phyloP scores from a whole-genome alignment of 2,329 filamentous ascomycete genomes.

The Aspergillus jensenii region DNA sequence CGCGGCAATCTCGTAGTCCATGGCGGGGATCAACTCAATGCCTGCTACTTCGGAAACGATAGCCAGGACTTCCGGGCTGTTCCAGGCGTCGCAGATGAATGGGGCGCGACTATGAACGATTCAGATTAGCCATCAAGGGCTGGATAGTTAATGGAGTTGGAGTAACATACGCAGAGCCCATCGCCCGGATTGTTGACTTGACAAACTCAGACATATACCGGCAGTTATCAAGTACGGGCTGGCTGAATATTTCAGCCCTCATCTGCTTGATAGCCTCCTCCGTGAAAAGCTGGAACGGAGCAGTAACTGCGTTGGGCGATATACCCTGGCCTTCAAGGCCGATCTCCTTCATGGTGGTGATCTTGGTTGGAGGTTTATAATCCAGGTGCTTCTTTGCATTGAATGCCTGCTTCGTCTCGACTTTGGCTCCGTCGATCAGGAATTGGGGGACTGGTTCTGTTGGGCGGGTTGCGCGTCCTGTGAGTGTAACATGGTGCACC shows the following conservation, averaged over 20 bases:
- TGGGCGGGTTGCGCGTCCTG: no score
- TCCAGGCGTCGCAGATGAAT: constrained; percentile 65
- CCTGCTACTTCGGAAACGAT: constrained; percentile 56
- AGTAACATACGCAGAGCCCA: no score
- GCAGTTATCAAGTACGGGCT: constrained; percentile 57
- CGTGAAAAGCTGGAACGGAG: constrained; percentile 65
- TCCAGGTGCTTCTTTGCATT: constrained; percentile 50
- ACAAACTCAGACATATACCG: constrained; percentile 61
- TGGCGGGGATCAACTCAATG: constrained; percentile 54
- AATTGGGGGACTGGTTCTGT: no score
- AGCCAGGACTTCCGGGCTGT: constrained; percentile 49
- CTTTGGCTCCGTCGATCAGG: no score
- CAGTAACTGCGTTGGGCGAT: constrained; percentile 63
- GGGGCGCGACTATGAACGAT: constrained; percentile 54
- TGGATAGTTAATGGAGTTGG: no score
- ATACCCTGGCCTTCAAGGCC: constrained; percentile 57
- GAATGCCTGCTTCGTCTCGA: no score
- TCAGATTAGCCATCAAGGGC: background rate
- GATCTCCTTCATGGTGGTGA: constrained; percentile 63
- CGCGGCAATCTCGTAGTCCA: constrained; percentile 59
- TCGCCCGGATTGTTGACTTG: constrained; percentile 26
- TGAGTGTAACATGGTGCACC: no score
- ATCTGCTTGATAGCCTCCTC: constrained; percentile 61
- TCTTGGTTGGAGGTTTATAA: constrained; percentile 52
- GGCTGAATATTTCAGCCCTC: constrained; percentile 61